Conservation (phyloP, 2,329 filamentous ascomycete species). For the Neonectria magnoliae region DNA sequence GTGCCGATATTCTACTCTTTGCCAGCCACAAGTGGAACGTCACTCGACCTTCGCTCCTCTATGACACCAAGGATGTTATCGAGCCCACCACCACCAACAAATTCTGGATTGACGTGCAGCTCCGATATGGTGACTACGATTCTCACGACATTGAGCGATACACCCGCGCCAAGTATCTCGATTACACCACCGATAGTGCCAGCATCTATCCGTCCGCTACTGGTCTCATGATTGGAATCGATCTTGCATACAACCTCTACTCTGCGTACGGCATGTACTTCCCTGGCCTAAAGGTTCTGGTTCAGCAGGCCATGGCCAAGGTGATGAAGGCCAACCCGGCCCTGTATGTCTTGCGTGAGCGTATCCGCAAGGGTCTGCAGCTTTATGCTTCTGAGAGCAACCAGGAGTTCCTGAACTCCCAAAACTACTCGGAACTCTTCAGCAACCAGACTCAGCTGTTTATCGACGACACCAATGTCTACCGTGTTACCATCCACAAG, state of each 20-base stretch:
- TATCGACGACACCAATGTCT: conserved; percentile 99
- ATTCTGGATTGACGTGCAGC: conserved; percentile 98
- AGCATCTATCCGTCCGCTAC: conserved; percentile 98
- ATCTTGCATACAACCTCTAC: conserved; percentile 97
- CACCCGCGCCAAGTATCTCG: conserved; percentile 95
- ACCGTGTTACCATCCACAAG: conserved; percentile 99
- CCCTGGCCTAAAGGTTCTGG: conserved; percentile 91
- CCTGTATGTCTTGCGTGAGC: conserved; percentile 93
- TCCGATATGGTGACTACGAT: conserved; percentile 97
- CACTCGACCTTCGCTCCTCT: conserved; percentile 89
- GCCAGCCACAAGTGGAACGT: conserved; percentile 99
- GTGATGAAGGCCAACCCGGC: conserved; percentile 99
- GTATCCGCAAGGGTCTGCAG: conserved; percentile 97
- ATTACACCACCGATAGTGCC: conserved; percentile 98
- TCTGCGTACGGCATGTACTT: conserved; percentile 99
- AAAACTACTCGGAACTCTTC: conserved; percentile 99
- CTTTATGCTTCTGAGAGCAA: conserved; percentile 98
- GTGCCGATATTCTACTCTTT: conserved; percentile 95
- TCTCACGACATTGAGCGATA: conserved; percentile 99
- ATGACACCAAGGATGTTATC: conserved; percentile 96
- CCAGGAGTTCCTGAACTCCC: conserved; percentile 98
- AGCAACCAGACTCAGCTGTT: conserved; percentile 99
- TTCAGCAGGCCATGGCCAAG: conserved; percentile 99
- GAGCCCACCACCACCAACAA: conserved; percentile 96
- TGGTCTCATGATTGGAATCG: conserved; percentile 96